Evolutionary conservation across 2,329 filamentous ascomycete species (phyloP).

Genomic region (Ceratocystiopsis minuta): DNA sequence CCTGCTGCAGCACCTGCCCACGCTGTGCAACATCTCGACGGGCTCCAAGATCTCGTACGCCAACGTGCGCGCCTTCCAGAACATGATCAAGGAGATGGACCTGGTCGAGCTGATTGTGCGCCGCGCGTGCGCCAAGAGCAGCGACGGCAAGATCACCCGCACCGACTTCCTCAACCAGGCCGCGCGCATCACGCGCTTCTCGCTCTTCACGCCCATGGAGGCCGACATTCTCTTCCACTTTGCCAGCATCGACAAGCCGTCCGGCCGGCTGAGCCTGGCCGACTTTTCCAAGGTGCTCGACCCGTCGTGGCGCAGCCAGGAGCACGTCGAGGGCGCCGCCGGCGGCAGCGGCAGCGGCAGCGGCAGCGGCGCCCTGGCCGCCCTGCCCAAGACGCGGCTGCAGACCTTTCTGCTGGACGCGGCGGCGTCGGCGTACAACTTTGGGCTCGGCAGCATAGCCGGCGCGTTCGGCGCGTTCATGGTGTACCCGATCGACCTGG

Average conservation of each 20-base stretch:
- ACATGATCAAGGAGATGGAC: constrained; percentile 95
- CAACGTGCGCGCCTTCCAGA: constrained; percentile 94
- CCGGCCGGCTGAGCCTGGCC: constrained; percentile 59
- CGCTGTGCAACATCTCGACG: constrained; percentile 83
- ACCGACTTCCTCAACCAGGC: constrained; percentile 92
- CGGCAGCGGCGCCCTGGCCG: constrained; percentile 8
- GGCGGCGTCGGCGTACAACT: constrained; percentile 73
- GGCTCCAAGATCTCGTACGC: constrained; percentile 93
- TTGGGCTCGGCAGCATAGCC: constrained; percentile 71
- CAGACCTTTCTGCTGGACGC: constrained; percentile 43
- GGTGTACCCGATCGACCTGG: constrained; percentile 96
- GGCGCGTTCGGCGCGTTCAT: constrained; percentile 98
- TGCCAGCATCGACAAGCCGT: constrained; percentile 77
- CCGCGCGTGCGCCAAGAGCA: constrained; percentile 65
- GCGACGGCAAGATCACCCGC: constrained; percentile 83
- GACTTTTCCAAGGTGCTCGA: constrained; percentile 95
- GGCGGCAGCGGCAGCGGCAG: constrained; percentile 13
- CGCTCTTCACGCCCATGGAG: constrained; percentile 95
- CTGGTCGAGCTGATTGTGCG: constrained; percentile 85
- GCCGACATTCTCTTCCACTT: constrained; percentile 98
- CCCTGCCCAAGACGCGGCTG: constrained; percentile 9
- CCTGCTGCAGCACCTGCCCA: constrained; percentile 74
- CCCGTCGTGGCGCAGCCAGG: constrained; percentile 65
- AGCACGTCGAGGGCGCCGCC: constrained; percentile 21
- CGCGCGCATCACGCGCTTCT: constrained; percentile 78